Conservation (phyloP, 2,329 filamentous ascomycete species). For the Exutisphaerella laricina region DNA sequence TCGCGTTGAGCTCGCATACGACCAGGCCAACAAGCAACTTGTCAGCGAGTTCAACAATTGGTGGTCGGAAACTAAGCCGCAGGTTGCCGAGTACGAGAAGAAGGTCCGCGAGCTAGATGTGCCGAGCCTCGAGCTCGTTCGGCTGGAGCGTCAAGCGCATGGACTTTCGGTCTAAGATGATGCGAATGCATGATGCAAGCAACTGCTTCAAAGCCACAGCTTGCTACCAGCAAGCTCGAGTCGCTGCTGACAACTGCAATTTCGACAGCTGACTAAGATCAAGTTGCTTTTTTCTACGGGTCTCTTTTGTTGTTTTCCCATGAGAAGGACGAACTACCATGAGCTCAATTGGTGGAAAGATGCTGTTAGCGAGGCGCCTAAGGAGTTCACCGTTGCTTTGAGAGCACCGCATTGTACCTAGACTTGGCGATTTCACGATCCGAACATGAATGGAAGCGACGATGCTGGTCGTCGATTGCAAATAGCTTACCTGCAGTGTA, state of each 20-base stretch:
- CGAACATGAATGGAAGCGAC: neutral
- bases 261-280: too few species aligned
- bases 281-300: too few species aligned
- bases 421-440: slow-evolving; percentile 6
- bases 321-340: too few species aligned
- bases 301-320: too few species aligned
- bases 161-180: slow-evolving; percentile 13
- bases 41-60: slow-evolving; percentile 36
- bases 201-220: neutral
- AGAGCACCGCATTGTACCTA: too few species aligned
- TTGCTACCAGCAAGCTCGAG: neutral
- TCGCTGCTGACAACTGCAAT: too few species aligned
- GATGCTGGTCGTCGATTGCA: slow-evolving; percentile 7
- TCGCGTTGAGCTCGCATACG: slow-evolving; percentile 19
- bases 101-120: slow-evolving; percentile 18
- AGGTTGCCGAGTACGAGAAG: slow-evolving; percentile 31
- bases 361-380: slow-evolving; percentile 6
- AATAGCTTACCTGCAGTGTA: neutral
- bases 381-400: neutral
- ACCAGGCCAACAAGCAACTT: slow-evolving; percentile 20
- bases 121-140: slow-evolving; percentile 16
- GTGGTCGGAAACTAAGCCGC: slow-evolving; percentile 35
- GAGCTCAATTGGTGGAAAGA: too few species aligned
- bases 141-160: slow-evolving; percentile 15
- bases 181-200: neutral